Evolutionary conservation across 1,284 basidiomycete species (phyloP).

Genomic region (Cerioporus squamosus): DNA sequence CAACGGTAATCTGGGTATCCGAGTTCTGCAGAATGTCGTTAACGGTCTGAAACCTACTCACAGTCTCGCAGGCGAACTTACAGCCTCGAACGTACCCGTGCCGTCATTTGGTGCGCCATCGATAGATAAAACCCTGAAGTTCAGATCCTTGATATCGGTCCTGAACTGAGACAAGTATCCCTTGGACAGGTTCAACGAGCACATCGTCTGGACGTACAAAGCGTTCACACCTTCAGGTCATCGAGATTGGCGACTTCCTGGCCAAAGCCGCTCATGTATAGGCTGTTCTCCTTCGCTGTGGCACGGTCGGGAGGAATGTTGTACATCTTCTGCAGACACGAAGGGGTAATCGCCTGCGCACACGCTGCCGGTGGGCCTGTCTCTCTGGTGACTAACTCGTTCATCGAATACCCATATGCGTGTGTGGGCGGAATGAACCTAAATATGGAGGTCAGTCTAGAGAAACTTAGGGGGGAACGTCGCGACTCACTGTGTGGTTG

Average conservation of each 20-base stretch:
- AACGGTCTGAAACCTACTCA: background rate
- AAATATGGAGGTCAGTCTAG: conserved; percentile 48
- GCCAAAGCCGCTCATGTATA: too few species aligned
- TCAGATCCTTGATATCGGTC: conserved; percentile 43
- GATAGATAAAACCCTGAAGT: background rate
- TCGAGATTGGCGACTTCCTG: too few species aligned
- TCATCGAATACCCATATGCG: too few species aligned
- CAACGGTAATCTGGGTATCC: conserved; percentile 66
- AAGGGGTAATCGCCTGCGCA: too few species aligned
- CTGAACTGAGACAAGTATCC: conserved; percentile 41
- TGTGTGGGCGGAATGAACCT: background rate
- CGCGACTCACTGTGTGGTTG: conserved; percentile 32
- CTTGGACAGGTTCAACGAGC: background rate
- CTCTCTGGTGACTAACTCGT: background rate
- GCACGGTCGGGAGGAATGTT: too few species aligned
- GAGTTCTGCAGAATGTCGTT: conserved; percentile 40
- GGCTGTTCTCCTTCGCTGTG: too few species aligned
- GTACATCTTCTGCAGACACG: too few species aligned
- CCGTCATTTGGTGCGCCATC: conserved; percentile 37
- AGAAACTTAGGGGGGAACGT: conserved; percentile 57
- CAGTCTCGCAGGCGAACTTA: background rate
- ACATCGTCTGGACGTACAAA: too few species aligned
- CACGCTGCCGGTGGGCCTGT: too few species aligned
- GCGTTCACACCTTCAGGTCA: background rate
- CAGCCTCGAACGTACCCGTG: conserved; percentile 13